Evolutionary conservation across 495 filamentous ascomycete species (phyloP), one percentile per base, ranked within the genome.

Genomic region (Lasiosphaeria ovina): DNA sequence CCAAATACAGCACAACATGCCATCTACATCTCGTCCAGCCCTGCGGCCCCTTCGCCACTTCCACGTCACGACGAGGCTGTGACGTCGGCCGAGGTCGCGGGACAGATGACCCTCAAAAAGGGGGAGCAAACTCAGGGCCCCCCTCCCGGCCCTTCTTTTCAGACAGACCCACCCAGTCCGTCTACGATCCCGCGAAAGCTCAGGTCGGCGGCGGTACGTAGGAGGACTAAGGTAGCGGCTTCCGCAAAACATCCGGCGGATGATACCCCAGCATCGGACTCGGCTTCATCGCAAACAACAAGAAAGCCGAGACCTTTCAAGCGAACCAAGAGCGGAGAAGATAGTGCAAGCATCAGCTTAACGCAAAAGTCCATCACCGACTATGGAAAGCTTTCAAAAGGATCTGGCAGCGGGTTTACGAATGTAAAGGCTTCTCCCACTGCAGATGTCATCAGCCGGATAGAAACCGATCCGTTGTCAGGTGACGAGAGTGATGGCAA

Each of bases 11-110:
- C 38, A 31, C 12, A 57, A 38, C 67, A 76, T 45, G 62, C 77
- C 14, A 78, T 81, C 61, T 35, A 72, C 60, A 74, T 80, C 66
- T 70, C 72, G 35, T 80, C 77, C 52, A 80, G 77, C 57, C 77
- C 78, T 16, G 62, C 64, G 58, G 48, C 47, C 32, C 48, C 62
- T 50, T 31, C 66, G 59, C 66, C 72, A 58, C 58, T 72, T 69
- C 17, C 59, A 34, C 12, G 51, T 9, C 32, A 1, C 35, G 51
- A 6, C 12, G 16, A 1, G 68, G 10, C 56, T 42, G 38, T 24
- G 24, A 24, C 24, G 24, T 24, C 24, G 24, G 24, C 62, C 12
- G 12, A 62, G 51, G 71, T 4, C 17, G 48, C 45, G 0, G 38
- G 14, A 42, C 60, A 47, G 6, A 54, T 54, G 3, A 58, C 40